Evolutionary conservation across 2,329 filamentous ascomycete genomes (phyloP).

Genomic region (Fusarium sp.): DNA sequence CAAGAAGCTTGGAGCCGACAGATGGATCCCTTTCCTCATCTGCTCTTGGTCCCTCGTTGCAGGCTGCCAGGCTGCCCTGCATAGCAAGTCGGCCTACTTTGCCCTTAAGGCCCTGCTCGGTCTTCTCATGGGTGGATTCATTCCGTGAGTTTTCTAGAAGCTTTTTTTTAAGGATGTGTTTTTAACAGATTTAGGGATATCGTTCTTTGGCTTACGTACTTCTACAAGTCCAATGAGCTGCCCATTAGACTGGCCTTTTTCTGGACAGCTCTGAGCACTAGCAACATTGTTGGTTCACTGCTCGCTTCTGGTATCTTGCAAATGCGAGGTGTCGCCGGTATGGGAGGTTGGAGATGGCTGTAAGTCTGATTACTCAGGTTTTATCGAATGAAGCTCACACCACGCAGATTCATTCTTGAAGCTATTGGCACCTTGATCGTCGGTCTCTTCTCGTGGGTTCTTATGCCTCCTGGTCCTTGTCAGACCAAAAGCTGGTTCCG

Average conservation of each 20-base stretch:
- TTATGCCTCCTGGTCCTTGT: constrained; percentile 59
- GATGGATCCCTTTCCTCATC: constrained; percentile 58
- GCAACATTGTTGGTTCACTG: constrained; percentile 64
- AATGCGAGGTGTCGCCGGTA: constrained; percentile 51
- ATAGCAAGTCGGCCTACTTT: constrained; percentile 53
- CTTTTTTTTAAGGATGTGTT: rapidly evolving
- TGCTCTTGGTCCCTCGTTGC: constrained; percentile 55
- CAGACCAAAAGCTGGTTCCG: constrained; percentile 68
- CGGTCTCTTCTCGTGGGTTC: constrained; percentile 57
- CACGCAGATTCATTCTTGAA: constrained; percentile 62
- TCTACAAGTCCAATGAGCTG: constrained; percentile 78
- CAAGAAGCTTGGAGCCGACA: constrained; percentile 62
- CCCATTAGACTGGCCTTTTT: constrained; percentile 75
- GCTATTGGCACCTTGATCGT: constrained; percentile 55
- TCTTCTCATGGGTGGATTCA: constrained; percentile 62
- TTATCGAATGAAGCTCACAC: not conserved
- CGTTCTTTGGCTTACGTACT: constrained; percentile 78
- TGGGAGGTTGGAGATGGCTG: constrained; percentile 55
- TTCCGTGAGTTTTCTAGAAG: constrained; percentile 51
- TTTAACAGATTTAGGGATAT: constrained; percentile 50
- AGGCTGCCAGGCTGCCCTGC: constrained; percentile 52
- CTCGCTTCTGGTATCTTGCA: constrained; percentile 57
- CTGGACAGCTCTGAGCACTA: constrained; percentile 74
- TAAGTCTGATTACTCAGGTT: constrained; percentile 24
- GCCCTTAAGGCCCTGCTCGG: constrained; percentile 58